These are phyloP conservation scores for Ruellia speciosa DNA, from an alignment of 305 asterid species.

Conservation along the genomic window DNA sequence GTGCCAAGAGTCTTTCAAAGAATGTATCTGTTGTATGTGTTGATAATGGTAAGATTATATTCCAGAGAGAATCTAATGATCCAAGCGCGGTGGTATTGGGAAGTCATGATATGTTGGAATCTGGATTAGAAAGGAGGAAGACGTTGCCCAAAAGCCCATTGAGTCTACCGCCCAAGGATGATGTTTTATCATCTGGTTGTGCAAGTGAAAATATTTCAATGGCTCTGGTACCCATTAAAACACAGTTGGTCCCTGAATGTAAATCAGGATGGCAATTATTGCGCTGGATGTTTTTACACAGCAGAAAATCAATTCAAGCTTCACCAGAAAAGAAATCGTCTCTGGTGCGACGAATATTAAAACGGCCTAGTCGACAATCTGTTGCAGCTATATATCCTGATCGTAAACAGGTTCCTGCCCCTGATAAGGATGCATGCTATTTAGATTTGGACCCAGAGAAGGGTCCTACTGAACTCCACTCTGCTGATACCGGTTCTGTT, in stretches of 20 bases:
- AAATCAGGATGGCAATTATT: conserved; percentile 60
- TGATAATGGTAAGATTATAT: conserved; percentile 63
- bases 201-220: conserved; percentile 30
- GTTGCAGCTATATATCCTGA: conserved; percentile 64
- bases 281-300: conserved; percentile 38
- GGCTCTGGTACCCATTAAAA: conserved; percentile 53
- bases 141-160: conserved; percentile 34
- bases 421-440: conserved; percentile 29
- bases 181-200: conserved; percentile 21
- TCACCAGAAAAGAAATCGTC: conserved; percentile 42
- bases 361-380: conserved; percentile 49
- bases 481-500: conserved; percentile 24
- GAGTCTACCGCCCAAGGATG: conserved; percentile 32
- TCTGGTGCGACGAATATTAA: conserved; percentile 43
- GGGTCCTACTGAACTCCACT: conserved; percentile 33
- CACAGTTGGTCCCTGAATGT: conserved; percentile 29
- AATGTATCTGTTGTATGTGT: conserved; percentile 53
- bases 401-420: conserved; percentile 38
- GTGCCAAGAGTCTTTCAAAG: conserved; percentile 52
- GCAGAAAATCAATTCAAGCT: conserved; percentile 26
- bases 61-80: conserved; percentile 39
- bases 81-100: conserved; percentile 24
- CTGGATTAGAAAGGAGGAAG: conserved; percentile 37
- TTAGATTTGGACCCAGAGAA: conserved; percentile 29
- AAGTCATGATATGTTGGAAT: conserved; percentile 25